Percentiles rank a stretch among this genome's conserved stretches.
Conservation (phyloP, 129 eudicot species). For the Chrysanthemum seticuspe region DNA sequence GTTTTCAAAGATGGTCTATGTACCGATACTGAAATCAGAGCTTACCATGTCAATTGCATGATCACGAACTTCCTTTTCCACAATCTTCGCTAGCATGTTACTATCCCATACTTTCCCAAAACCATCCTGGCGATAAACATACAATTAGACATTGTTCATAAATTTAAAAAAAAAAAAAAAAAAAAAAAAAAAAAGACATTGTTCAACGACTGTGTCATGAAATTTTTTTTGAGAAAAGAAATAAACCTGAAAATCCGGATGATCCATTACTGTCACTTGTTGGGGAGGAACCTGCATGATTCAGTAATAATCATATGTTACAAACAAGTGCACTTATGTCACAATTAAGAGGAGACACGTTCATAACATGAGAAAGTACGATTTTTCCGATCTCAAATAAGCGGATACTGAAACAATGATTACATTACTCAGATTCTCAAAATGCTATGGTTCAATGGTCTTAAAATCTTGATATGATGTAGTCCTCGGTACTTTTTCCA, state of each 20-base stretch:
- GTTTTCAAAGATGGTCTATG: neutral
- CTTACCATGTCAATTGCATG: slow-evolving; percentile 65
- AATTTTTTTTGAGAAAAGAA: slow-evolving; percentile 9
- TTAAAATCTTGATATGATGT: too few relatives aligned
- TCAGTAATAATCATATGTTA: slow-evolving; percentile 14
- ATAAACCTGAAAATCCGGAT: slow-evolving; percentile 81
- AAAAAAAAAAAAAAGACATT: too few relatives aligned
- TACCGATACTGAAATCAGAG: slow-evolving; percentile 5
- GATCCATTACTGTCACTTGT: slow-evolving; percentile 82
- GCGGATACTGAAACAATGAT: too few relatives aligned
- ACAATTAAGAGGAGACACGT: too few relatives aligned
- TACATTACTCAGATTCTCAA: too few relatives aligned
- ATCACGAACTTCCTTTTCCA: slow-evolving; percentile 43
- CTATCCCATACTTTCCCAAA: slow-evolving; percentile 72
- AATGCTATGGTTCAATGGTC: too few relatives aligned
- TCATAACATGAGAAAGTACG: too few relatives aligned
- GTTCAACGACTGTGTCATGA: neutral
- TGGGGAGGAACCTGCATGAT: slow-evolving; percentile 68
- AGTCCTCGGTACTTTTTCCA: neutral
- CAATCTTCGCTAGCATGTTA: slow-evolving; percentile 45
- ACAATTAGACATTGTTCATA: neutral
- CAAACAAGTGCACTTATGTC: slow-evolving; percentile 6
- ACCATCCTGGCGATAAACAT: slow-evolving; percentile 64
- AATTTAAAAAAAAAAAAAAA: too few relatives aligned
- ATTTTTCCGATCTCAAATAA: too few relatives aligned